Evolutionary conservation across 148 eudicot species (phyloP).

Genomic region (Chenopodium suecicum): DNA sequence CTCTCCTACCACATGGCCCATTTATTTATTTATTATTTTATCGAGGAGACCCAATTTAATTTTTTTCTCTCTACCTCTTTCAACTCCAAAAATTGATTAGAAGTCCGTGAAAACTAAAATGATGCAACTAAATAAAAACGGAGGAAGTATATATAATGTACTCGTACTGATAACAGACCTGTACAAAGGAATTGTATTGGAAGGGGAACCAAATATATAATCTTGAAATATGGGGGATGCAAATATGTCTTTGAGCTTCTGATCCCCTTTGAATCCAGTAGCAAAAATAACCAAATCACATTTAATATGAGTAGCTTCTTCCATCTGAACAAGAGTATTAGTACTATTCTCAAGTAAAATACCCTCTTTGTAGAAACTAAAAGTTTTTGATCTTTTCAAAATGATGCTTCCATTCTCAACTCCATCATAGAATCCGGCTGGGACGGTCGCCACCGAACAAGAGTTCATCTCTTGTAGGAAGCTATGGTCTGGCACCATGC

Average conservation of each 20-base stretch:
- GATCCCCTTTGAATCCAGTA: slow-evolving; percentile 23
- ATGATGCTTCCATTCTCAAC: slow-evolving; percentile 57
- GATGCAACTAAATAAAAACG: no score
- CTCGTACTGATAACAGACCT: slow-evolving; percentile 32
- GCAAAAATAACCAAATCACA: slow-evolving; percentile 51
- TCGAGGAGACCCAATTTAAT: no score
- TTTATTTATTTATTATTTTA: no score
- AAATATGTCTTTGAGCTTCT: slow-evolving; percentile 47
- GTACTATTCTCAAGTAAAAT: slow-evolving; percentile 29
- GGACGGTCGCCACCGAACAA: slow-evolving; percentile 36
- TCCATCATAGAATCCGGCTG: slow-evolving; percentile 44
- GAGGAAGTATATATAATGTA: no score
- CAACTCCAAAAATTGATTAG: no score
- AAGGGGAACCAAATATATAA: slow-evolving; percentile 30
- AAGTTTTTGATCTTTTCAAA: slow-evolving; percentile 41
- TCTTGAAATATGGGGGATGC: slow-evolving; percentile 37
- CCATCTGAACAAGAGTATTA: background rate
- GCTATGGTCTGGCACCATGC: slow-evolving; percentile 19
- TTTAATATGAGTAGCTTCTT: slow-evolving; percentile 5
- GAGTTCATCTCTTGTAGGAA: slow-evolving; percentile 40
- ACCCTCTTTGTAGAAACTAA: slow-evolving; percentile 50
- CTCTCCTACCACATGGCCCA: no score
- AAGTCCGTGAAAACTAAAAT: no score
- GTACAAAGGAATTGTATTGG: slow-evolving; percentile 38
- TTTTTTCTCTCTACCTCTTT: no score